Evolutionary conservation across 306 rosid genomes (phyloP), one percentile per base, ranked within the genome.

Genomic region (Cicer chorassanicum): DNA sequence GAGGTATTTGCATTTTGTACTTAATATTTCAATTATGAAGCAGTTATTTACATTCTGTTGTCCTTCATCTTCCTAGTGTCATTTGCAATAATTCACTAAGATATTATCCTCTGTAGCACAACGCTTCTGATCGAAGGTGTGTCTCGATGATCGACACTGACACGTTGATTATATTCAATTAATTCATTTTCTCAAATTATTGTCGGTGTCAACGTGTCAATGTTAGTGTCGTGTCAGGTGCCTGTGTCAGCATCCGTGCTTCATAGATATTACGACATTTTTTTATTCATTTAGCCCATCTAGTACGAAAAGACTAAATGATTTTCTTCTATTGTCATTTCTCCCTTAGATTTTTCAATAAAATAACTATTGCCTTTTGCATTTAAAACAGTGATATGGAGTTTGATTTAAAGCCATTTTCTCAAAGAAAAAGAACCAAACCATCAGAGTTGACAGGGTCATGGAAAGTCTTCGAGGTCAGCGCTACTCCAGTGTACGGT

Each of bases 381-480:
- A 42, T 79, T 43, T 46, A 49, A 45, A 82, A 34, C 89, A 90
- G 95, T 78, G 89, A 84, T 51, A 5, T 75, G 71, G 94, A 84
- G 72, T 84, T 91, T 1, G 84, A 90, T 44, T 24, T 81, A 71
- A 81, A 86, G 82, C 95, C 90, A 74, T 86, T 91, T 45, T 94
- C 98, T 34, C 96, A 79, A 65, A 86, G 93, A 71, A 91, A 81
- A 73, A 88, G 97, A 75, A 85, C 87, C 39, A 82, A 74, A 29
- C 94, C 93, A 56, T 83, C 86, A 0, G 96, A 94, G 81, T 81
- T 94, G 64, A 70, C 80, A 6, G 98, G 98, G 18, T 90, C 93
- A 2, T 94, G 98, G 98, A 94, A 91, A 85, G 95, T 90, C 63
- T 94, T 89, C 15, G 96, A 94, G 79, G 87, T 94, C 36, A 87